Evolutionary conservation across 2,329 filamentous ascomycete genomes (phyloP), one percentile per base, ranked within the genome.

Genomic region (Mycogone perniciosa): DNA sequence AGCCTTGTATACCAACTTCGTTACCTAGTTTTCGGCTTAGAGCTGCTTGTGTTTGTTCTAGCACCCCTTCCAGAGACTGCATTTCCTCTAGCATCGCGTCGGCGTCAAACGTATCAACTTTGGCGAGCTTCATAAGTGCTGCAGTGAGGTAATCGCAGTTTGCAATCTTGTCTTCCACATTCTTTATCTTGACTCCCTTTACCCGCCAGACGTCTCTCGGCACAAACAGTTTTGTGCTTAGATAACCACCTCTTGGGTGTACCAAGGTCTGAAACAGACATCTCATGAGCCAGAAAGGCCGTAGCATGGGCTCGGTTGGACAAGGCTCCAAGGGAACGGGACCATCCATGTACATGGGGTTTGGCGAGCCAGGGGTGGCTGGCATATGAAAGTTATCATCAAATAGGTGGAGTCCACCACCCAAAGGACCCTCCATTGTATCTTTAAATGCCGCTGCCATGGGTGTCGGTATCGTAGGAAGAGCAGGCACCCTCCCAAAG

Each of bases 261-360:
- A 85, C 86, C 41, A 99, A 82, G 0, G 91, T 96, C 66, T 96
- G 89, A 64, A 93, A 95, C 29, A 99, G 77, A 55, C 88, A 91
- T 49, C 93, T 84, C 89, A 99, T 96, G 41, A 99, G 76, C 93
- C 93, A 99, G 68, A 96, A 99, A 2, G 93, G 95, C 20, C 93
- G 84, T n/a, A 97, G 76, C 61, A 96, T 78, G 53, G 86, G 85
- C 38, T 95, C 89, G 34, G 86, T 88, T 1, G 93, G 93, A 64
- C 95, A 99, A 3, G 93, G 88, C 63, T 99, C 93, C 5, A 99
- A 77, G 0, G 89, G 82, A 26, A 85, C 78, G 9, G 91, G 91
- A 1, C 83, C 80, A 57, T 89, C 84, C 0, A 73, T 62, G 9
- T 76, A 73, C n/a, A 79, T 66, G 4, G 77, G 73, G 51, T 85